Conservation (phyloP, 2,329 filamentous ascomycete genomes). For the Dryadomyces sulphureus region DNA sequence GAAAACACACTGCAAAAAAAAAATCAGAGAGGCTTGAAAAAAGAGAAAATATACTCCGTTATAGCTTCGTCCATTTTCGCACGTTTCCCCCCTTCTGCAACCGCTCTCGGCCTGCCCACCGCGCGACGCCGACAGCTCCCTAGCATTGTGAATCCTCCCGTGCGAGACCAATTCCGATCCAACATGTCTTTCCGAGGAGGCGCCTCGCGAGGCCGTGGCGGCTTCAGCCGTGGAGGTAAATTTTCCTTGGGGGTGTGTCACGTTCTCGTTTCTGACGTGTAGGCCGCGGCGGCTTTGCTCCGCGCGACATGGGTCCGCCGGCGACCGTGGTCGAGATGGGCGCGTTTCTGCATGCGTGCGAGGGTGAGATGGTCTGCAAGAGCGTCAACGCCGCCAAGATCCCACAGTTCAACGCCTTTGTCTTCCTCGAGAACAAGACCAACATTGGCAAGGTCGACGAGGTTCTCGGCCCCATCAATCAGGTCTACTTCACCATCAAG, state of each 20-base stretch:
- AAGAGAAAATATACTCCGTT: not conserved
- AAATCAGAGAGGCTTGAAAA: not conserved
- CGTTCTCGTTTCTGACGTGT: not conserved
- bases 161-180: not conserved
- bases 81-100: not conserved
- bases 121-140: not conserved
- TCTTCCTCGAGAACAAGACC: conserved; percentile 97
- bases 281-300: conserved; percentile 45
- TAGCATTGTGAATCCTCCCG: not conserved
- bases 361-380: conserved; percentile 96
- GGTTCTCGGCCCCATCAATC: conserved; percentile 91
- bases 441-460: conserved; percentile 97
- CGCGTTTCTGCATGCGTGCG: conserved; percentile 82
- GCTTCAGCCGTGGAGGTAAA: conserved; percentile 36
- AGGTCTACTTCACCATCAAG: conserved; percentile 98
- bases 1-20: not conserved
- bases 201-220: conserved; percentile 26
- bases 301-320: conserved; percentile 45
- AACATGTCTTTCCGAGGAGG: conserved; percentile 48
- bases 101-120: not conserved
- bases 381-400: conserved; percentile 80
- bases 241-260: conserved; percentile 1
- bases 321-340: conserved; percentile 69
- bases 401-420: conserved; percentile 96
- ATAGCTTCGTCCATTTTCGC: not conserved